A percentile compares a stretch with the other conserved stretches of the same genome.
Evolutionary conservation across 371 early-diverging fungal species (phyloP).

Genomic region (Rhizomucor miehei): DNA sequence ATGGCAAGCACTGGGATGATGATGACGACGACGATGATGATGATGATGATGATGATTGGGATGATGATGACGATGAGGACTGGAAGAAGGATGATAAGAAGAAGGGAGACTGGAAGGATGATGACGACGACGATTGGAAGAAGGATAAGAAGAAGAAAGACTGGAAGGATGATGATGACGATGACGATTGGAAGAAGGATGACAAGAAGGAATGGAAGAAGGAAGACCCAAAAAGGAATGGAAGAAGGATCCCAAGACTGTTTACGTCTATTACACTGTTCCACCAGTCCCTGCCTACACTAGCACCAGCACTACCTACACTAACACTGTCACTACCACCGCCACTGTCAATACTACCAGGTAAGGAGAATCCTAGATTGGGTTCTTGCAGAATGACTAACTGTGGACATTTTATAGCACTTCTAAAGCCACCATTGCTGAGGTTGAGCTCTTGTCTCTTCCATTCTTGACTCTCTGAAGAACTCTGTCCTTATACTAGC

Average conservation of each 20-base stretch:
- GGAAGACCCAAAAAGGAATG: slow-evolving; percentile 7
- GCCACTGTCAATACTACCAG: not conserved
- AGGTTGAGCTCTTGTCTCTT: no score
- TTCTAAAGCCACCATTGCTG: no score
- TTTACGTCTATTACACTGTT: slow-evolving; percentile 30
- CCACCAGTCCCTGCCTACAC: slow-evolving; percentile 1
- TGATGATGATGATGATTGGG: slow-evolving; percentile 15
- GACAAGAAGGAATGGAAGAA: slow-evolving; percentile 1
- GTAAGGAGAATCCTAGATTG: no score
- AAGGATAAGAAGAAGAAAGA: slow-evolving; percentile 5
- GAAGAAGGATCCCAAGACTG: slow-evolving; percentile 14
- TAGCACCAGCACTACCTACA: slow-evolving; percentile 4
- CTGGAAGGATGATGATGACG: slow-evolving; percentile 8
- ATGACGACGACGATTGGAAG: slow-evolving; percentile 1
- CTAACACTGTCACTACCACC: not conserved
- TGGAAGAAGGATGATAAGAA: slow-evolving; percentile 6
- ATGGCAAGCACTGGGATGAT: not conserved
- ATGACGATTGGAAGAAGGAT: slow-evolving; percentile 4
- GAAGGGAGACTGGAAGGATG: slow-evolving; percentile 3
- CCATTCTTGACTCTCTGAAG: no score
- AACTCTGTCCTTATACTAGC: no score
- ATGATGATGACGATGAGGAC: slow-evolving; percentile 18
- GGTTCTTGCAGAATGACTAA: no score
- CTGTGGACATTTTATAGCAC: no score
- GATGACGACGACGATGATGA: slow-evolving; percentile 4